Conservation (phyloP, 352 stramenopile genomes). For the Phytopythium litorale region DNA sequence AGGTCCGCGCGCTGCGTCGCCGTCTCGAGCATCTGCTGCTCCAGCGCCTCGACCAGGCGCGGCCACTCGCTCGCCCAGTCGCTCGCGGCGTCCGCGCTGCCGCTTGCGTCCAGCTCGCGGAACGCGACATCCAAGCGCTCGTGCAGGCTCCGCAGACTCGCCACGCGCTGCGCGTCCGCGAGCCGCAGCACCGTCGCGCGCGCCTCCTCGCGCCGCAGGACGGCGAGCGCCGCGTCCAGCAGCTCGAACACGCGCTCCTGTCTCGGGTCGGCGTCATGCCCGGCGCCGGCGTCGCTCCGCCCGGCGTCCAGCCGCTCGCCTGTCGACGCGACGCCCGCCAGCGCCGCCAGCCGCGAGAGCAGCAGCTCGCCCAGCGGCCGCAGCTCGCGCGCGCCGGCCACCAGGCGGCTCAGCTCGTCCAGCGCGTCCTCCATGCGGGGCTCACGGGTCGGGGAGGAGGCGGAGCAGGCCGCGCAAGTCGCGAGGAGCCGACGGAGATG, state of each 20-base stretch:
- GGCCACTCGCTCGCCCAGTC: slow-evolving; percentile 50
- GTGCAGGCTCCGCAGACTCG: slow-evolving; percentile 33
- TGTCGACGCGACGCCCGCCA: slow-evolving; percentile 13
- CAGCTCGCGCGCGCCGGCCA: slow-evolving; percentile 27
- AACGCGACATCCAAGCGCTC: slow-evolving; percentile 34
- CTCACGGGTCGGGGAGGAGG: neutral
- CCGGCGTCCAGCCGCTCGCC: neutral
- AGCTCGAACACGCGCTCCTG: slow-evolving; percentile 15
- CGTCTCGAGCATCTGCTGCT: slow-evolving; percentile 34
- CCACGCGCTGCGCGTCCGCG: slow-evolving; percentile 26
- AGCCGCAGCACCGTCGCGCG: slow-evolving; percentile 31
- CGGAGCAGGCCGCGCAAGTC: too few species aligned
- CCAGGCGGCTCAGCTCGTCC: slow-evolving; percentile 19
- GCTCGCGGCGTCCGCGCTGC: slow-evolving; percentile 37
- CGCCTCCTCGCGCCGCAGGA: slow-evolving; percentile 23
- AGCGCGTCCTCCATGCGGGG: slow-evolving; percentile 10
- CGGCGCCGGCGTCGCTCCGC: slow-evolving; percentile 8
- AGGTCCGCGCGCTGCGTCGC: slow-evolving; percentile 10
- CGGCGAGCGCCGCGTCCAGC: slow-evolving; percentile 20
- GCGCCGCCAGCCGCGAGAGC: slow-evolving; percentile 23
- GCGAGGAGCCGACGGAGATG: too few species aligned
- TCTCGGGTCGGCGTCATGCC: neutral
- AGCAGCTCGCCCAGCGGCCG: slow-evolving; percentile 30
- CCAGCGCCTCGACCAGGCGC: slow-evolving; percentile 31
- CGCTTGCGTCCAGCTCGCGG: slow-evolving; percentile 10